Conservation (phyloP, 2,329 filamentous ascomycete species). For the Aspergillus intermedius region DNA sequence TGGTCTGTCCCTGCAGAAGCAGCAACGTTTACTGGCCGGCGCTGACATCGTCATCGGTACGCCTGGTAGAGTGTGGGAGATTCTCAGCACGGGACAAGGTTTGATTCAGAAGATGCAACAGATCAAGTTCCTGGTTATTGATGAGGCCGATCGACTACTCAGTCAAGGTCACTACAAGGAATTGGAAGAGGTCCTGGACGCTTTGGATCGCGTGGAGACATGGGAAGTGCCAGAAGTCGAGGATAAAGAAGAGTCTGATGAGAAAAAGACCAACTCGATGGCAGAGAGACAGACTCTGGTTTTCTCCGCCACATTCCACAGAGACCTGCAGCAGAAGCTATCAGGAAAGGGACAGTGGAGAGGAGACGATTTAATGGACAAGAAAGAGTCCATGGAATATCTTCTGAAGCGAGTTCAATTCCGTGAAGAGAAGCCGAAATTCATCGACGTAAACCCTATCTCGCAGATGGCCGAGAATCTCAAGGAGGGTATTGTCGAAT, state of each 20-base stretch:
- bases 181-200: slow-evolving; percentile 75
- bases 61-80: slow-evolving; percentile 88
- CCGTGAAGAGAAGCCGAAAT: slow-evolving; percentile 73
- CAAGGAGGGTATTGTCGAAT: slow-evolving; percentile 87
- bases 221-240: slow-evolving; percentile 23
- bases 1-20: slow-evolving; percentile 89
- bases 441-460: slow-evolving; percentile 84
- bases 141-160: slow-evolving; percentile 87
- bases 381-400: slow-evolving; percentile 85
- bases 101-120: slow-evolving; percentile 64
- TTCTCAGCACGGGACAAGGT: slow-evolving; percentile 68
- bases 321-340: slow-evolving; percentile 83
- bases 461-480: slow-evolving; percentile 82
- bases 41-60: slow-evolving; percentile 93
- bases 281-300: slow-evolving; percentile 72
- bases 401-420: slow-evolving; percentile 86
- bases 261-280: slow-evolving; percentile 33
- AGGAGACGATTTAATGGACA: slow-evolving; percentile 56
- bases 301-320: slow-evolving; percentile 94
- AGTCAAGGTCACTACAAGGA: slow-evolving; percentile 95
- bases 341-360: slow-evolving; percentile 63
- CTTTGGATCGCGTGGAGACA: slow-evolving; percentile 62
- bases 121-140: slow-evolving; percentile 78
- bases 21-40: slow-evolving; percentile 72
- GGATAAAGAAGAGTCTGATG: slow-evolving; percentile 29